Conservation (phyloP, 2,329 filamentous ascomycete species). For the Exophiala alcalophila region DNA sequence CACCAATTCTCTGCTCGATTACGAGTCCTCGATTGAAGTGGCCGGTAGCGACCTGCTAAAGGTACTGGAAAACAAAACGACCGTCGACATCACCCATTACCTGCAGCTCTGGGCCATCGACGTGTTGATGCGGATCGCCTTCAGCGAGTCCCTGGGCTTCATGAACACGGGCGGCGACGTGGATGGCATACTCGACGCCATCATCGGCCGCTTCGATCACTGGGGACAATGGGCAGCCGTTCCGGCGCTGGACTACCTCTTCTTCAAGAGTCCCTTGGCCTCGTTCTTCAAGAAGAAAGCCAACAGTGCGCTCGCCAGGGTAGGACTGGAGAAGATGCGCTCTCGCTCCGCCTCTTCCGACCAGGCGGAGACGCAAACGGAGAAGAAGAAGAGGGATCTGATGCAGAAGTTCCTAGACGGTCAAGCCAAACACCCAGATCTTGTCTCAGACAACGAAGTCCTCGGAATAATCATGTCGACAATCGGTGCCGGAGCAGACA, state of each 20-base stretch:
- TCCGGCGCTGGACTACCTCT: slow-evolving; percentile 39
- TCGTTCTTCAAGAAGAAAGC: slow-evolving; percentile 60
- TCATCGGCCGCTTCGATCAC: slow-evolving; percentile 15
- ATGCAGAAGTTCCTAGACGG: slow-evolving; percentile 17
- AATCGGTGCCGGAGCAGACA: slow-evolving; percentile 69
- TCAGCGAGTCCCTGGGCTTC: slow-evolving; percentile 68
- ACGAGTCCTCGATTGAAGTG: slow-evolving; percentile 12
- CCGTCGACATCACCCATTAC: slow-evolving; percentile 47
- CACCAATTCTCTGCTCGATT: slow-evolving; percentile 12
- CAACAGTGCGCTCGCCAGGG: slow-evolving; percentile 60
- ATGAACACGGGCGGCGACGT: slow-evolving; percentile 70
- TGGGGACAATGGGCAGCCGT: slow-evolving; percentile 14
- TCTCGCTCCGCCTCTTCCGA: too few species aligned
- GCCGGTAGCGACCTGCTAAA: slow-evolving; percentile 1
- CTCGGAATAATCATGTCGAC: slow-evolving; percentile 19
- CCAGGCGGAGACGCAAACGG: slow-evolving; percentile 60
- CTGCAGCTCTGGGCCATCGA: slow-evolving; percentile 79
- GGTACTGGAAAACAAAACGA: slow-evolving; percentile 1
- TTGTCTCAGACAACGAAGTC: slow-evolving; percentile 6
- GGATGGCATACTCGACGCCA: slow-evolving; percentile 40
- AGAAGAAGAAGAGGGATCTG: slow-evolving; percentile 39
- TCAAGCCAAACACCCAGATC: slow-evolving; percentile 14
- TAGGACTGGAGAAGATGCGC: slow-evolving; percentile 69
- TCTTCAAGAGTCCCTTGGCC: slow-evolving; percentile 69
- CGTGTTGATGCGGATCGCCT: slow-evolving; percentile 47